Base-by-base conservation (phyloP, 2,329 filamentous ascomycete species). In the Madurella mycetomatis region DNA sequence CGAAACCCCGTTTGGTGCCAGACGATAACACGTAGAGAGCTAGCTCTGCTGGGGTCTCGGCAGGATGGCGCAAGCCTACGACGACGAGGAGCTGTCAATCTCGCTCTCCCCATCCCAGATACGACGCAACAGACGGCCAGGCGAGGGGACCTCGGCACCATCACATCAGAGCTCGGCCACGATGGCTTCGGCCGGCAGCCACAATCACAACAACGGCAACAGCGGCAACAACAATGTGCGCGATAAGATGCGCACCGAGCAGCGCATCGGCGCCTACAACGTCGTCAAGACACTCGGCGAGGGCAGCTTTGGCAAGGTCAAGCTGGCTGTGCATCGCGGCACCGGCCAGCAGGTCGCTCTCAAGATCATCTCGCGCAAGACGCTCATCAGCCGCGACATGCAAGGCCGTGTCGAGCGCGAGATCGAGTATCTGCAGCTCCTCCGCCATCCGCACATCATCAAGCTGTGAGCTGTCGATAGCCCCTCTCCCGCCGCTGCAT, bases 231-330 rank as follows among this genome's bases (percentile, higher is more conserved):
- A 8, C 30, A 37, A 13, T 31, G 37, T 61, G 39, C 68, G 67
- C 52, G 71, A 80, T 54, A 77, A 75, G 67, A 69, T 71, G 75
- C 85, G 81, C 74, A 82, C 85, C 60, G 90, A 88, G 75, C 88
- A 92, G 76, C 85, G 92, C 62, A 85, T 97, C 66, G 91, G 91
- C 62, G 89, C 92, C 72, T 99, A 99, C 76, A 88, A 88, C 65
- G 86, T 96, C 54, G 80, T 96, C 64, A 87, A 86, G 70, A 96
- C 92, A 15, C 81, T 99, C 13, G 94, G 94, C 53, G 94, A 99
- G 74, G 94, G 94, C 45, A 97, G 92, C 2, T 99, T 99, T 70
- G 94, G 94, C 65, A 99, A 99, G 76, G 94, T 99, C 70, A 97
- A 97, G 78, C 83, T 99, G 65, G 94, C 94, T 18, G 88, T 92